Evolutionary conservation across 2,329 filamentous ascomycete species (phyloP).

Genomic region (Trichoderma asperellum): DNA sequence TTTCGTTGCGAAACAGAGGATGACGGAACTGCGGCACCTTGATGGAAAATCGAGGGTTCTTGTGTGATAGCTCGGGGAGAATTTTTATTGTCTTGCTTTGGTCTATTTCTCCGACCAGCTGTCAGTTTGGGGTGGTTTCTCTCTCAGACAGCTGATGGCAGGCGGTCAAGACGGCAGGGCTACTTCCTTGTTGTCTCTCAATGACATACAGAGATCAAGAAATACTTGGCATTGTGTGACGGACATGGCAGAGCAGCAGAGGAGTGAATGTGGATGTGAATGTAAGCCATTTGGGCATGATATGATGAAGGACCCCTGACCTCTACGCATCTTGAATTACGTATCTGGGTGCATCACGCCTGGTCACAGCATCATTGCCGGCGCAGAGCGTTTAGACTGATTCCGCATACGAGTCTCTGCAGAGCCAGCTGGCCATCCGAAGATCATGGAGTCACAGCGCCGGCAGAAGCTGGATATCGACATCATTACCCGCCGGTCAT

Average conservation of each 20-base stretch:
- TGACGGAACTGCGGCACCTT: conserved; percentile 3
- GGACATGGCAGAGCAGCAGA: neutral
- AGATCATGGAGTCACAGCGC: conserved; percentile 8
- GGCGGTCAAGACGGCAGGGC: conserved; percentile 32
- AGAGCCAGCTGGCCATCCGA: neutral
- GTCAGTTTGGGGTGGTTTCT: conserved; percentile 10
- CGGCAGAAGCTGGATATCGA: neutral
- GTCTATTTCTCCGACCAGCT: conserved; percentile 19
- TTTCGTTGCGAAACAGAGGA: neutral
- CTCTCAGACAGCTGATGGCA: conserved; percentile 37
- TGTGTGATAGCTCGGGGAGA: neutral
- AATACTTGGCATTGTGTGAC: conserved; percentile 20
- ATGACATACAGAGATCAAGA: conserved; percentile 3
- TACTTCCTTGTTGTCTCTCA: conserved; percentile 34
- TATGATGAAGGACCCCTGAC: neutral
- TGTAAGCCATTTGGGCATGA: neutral
- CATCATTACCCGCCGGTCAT: neutral
- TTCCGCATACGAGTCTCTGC: neutral
- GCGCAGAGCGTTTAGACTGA: neutral
- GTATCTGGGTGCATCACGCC: conserved; percentile 2
- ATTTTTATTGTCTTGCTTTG: conserved; percentile 1
- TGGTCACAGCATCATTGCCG: conserved; percentile 12
- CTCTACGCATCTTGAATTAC: neutral
- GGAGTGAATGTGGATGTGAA: conserved; percentile 15
- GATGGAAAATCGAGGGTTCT: neutral